Base-by-base conservation (phyloP, 2,329 filamentous ascomycete genomes). In the Diatrype stigma region DNA sequence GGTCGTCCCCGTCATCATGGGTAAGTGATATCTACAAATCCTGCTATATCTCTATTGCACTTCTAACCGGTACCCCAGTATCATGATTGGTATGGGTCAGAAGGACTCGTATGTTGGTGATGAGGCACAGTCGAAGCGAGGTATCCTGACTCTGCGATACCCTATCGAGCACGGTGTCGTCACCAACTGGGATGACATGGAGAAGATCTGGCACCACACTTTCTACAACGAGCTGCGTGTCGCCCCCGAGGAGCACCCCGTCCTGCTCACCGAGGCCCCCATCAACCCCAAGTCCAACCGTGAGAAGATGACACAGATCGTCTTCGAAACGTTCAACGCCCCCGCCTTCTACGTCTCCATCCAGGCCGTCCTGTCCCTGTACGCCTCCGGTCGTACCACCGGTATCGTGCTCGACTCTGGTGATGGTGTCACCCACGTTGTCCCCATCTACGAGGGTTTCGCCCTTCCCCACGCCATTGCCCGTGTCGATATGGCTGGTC, bases 181-280 rank as follows among this genome's bases (percentile, higher is more conserved):
- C 74, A 99, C 94, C 81, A 97, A 97, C 90, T 99, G 94, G 94
- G 94, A 99, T 77, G 94, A 97, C 78, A 97, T 97, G 94, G 94
- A 97, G 85, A 97, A 97, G 88, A 97, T 99, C 70, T 99, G 94
- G 94, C 94, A 99, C 79, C 94, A 99, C 90, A 97, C 94, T 73
- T 99, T 99, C 86, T 99, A 97, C 90, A 99, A 99, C 82, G 94
- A 99, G 85, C 85, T 99, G 73, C 93, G 94, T 93, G 94, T 99
- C 63, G 94, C 94, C 69, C 94, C 94, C 68, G 94, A 99, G 85
- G 94, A 99, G 88, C 94, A 99, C 86, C 94, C 94, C 69, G 92
- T 97, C 74, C 86, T 99, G 73, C 85, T 99, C 76, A 99, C 94
- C 67, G 94, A 99, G 84, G 94, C 94, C 68, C 94, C 94, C 67